Base-by-base conservation (phyloP, 2,329 filamentous ascomycete species). In the Colletotrichum australisinense region DNA sequence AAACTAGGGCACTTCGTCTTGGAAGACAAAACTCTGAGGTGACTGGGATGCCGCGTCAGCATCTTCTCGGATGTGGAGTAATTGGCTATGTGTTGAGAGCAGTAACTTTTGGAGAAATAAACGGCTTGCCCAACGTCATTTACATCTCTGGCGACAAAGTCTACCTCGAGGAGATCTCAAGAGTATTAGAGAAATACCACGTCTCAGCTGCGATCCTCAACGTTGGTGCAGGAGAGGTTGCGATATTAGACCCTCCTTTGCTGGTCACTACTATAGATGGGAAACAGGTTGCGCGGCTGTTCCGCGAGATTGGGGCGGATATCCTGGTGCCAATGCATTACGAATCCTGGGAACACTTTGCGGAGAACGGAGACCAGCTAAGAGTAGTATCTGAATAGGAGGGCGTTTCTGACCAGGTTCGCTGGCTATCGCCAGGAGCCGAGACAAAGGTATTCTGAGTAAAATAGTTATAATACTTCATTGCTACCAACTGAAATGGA, bases 81-180 rank as follows among this genome's bases (percentile, higher is more conserved):
- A 85, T 81, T 0, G 86, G 86, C 3, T 88, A 88, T 74, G 76
- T 88, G 7, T 0, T 88, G 2, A 80, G 79, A 0, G 75, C 78
- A 0, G 69, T 78, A 0, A 78, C 77, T 0, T 87, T 88, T 52
- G 85, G 86, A 2, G 66, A 73, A 9, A 74, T 76, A 5, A 77
- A 83, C 4, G 83, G 83, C 0, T 75, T 75, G 0, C 86, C 84
- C 0, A 88, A 88, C 68, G 86, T 81, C 2, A 82, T 88, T 8
- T 88, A 84, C 73, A 86, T 88, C 76, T 83, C 86, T 0, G 86
- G 86, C 0, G 86, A 88, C 70, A 88, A 86, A 0, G 81, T 88
- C 4, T 87, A 87, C 67, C 76, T 86, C 0, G 78, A 83, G 1
- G 85, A 87, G 74, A 78, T 85, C 5, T 69, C 76, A 1, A 58